Conservation (phyloP, 768 basidiomycete species). For the Butyriboletus loyo region DNA sequence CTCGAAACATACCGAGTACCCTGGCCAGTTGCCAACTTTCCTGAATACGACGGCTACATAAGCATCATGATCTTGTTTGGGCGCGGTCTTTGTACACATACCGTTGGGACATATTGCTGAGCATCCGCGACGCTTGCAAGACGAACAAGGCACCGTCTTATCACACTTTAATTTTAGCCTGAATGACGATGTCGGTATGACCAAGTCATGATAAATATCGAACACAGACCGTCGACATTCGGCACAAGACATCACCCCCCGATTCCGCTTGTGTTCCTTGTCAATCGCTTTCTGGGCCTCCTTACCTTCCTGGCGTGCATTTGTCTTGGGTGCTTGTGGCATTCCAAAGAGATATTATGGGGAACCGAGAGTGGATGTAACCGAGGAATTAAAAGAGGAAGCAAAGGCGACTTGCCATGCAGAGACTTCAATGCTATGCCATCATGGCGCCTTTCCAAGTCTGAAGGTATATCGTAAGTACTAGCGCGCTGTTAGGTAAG, state of each 20-base stretch:
- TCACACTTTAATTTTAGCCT: slow-evolving; percentile 74
- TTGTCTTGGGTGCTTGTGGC: slow-evolving; percentile 51
- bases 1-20: slow-evolving; percentile 57
- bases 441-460: neutral
- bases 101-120: slow-evolving; percentile 76
- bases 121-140: slow-evolving; percentile 71
- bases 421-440: slow-evolving; percentile 1
- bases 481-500: slow-evolving; percentile 14
- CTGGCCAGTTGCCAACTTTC: slow-evolving; percentile 72
- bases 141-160: slow-evolving; percentile 57
- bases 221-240: slow-evolving; percentile 56
- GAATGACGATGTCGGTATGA: neutral
- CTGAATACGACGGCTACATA: slow-evolving; percentile 12
- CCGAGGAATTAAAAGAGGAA: neutral
- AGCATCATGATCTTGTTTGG: neutral
- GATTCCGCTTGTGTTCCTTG: slow-evolving; percentile 63
- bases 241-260: slow-evolving; percentile 54
- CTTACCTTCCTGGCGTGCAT: slow-evolving; percentile 32
- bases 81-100: neutral
- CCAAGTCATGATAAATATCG: neutral
- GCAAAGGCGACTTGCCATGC: neutral
- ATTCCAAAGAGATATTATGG: slow-evolving; percentile 26
- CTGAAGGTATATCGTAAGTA: slow-evolving; percentile 4
- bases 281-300: slow-evolving; percentile 51
- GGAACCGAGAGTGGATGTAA: neutral